Base-by-base conservation (phyloP, 495 filamentous ascomycete genomes). In the Pyrenula massariospora region DNA sequence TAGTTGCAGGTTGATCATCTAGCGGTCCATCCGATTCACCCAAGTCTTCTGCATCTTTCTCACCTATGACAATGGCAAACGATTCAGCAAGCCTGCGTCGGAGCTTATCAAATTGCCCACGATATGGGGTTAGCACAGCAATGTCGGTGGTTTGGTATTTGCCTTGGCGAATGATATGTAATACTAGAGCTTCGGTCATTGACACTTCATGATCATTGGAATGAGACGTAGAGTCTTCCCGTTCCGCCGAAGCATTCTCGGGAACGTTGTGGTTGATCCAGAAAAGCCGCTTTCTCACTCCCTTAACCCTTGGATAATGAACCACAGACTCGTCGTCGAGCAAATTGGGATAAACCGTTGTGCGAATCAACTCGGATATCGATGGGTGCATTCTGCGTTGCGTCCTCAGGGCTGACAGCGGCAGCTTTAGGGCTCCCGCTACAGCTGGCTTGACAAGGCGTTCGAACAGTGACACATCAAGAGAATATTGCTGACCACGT, bases 351-450 rank as follows among this genome's bases (percentile, higher is more conserved):
- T 95, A 93, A 1, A 86, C 60, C 0, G 85, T 83, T 1, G 73
- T 68, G 1, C 84, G 72, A 25, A 86, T 60, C 2, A 87, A 72
- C 2, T 74, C 66, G 8, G 86, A 72, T 47, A 91, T 85, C 0
- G 73, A 79, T 2, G 87, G 87, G 63, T 85, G 80, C 87, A 93
- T 93, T n/a, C 86, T 76, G 21, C 87, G 72, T 64, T 93, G 87
- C 19, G 75, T 82, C 53, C 87, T 71, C 24, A 91, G 67, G 0
- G 73, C 77, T 56, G 72, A 74, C 56, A 75, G 78, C 1, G 84
- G 84, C 1, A 88, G 56, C n/a, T 54, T 54, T 10, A 58, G 52
- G 0, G 54, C 62, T 24, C 57, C 50, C 20, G 21, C 58, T 56
- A 57, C 57, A 42, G 61, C 51, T 2, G 61, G 59, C 2, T 71